Evolutionary conservation across 495 filamentous ascomycete species (phyloP).

Genomic region (Evansstolkia leycettana): DNA sequence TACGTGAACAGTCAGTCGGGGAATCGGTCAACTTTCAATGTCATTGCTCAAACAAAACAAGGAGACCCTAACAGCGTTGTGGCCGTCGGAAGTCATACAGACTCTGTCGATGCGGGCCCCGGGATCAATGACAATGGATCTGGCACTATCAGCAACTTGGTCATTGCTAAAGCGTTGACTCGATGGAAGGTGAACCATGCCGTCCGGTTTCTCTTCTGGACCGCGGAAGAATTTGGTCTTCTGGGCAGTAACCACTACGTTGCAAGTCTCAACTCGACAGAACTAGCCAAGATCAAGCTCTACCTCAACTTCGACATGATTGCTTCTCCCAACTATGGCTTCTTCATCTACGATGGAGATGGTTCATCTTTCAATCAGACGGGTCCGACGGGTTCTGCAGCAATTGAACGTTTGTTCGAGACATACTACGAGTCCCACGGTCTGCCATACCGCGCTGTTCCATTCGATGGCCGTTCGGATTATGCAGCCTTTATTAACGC

Average conservation of each 20-base stretch:
- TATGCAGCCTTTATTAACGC: conserved; percentile 55
- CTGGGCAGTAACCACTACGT: conserved; percentile 54
- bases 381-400: conserved; percentile 50
- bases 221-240: conserved; percentile 53
- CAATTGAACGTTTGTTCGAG: conserved; percentile 52
- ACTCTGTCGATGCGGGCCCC: conserved; percentile 49
- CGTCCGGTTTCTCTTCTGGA: conserved; percentile 60
- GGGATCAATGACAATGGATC: conserved; percentile 64
- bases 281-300: conserved; percentile 44
- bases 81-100: conserved; percentile 52
- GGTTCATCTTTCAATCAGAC: conserved; percentile 47
- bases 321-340: conserved; percentile 56
- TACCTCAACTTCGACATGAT: conserved; percentile 79
- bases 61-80: conserved; percentile 55
- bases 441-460: conserved; percentile 33
- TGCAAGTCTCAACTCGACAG: conserved; percentile 28
- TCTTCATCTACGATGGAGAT: conserved; percentile 61
- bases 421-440: conserved; percentile 39
- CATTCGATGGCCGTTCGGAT: conserved; percentile 54
- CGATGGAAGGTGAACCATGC: conserved; percentile 50
- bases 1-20: conserved; percentile 27
- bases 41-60: conserved; percentile 53
- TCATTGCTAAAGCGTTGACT: conserved; percentile 47
- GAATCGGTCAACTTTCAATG: conserved; percentile 45
- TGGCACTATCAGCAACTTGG: conserved; percentile 50